Evolutionary conservation across 2,329 filamentous ascomycete genomes (phyloP).

Genomic region (Neofusicoccum ribis): DNA sequence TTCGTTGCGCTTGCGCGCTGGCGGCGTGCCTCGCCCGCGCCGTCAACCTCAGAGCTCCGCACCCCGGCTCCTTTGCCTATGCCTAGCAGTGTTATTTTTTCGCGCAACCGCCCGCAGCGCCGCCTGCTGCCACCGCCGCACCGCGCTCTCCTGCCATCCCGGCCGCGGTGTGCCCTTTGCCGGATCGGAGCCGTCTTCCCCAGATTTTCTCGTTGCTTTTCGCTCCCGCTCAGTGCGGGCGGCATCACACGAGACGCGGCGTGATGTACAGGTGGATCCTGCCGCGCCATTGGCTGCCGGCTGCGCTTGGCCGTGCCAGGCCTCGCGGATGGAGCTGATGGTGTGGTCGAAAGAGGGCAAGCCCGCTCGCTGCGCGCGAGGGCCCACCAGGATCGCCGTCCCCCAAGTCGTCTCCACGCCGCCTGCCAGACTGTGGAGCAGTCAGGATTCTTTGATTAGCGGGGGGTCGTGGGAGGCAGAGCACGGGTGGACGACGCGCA

Average conservation of each 20-base stretch:
- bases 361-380: not conserved
- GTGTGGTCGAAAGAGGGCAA: not conserved
- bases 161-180: constrained; percentile 7
- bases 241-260: constrained; percentile 16
- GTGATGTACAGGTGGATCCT: constrained; percentile 13
- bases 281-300: constrained; percentile 5
- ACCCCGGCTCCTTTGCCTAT: not conserved
- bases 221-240: constrained; percentile 10
- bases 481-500: not conserved
- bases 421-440: constrained; percentile 2
- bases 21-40: not conserved
- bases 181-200: constrained; percentile 12
- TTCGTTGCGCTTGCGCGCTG: not conserved
- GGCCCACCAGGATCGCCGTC: constrained; percentile 15
- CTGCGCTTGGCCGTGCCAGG: constrained; percentile 12
- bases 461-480: not conserved
- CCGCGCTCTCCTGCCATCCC: not conserved
- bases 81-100: not conserved
- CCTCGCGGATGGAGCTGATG: constrained; percentile 1
- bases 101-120: constrained; percentile 13
- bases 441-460: constrained; percentile 13
- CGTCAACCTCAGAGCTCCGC: not conserved
- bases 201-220: constrained; percentile 18
- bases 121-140: not conserved
- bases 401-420: constrained; percentile 15